phyloP scores from a whole-genome alignment of 768 basidiomycete genomes.

The Amanita fuliginea region DNA sequence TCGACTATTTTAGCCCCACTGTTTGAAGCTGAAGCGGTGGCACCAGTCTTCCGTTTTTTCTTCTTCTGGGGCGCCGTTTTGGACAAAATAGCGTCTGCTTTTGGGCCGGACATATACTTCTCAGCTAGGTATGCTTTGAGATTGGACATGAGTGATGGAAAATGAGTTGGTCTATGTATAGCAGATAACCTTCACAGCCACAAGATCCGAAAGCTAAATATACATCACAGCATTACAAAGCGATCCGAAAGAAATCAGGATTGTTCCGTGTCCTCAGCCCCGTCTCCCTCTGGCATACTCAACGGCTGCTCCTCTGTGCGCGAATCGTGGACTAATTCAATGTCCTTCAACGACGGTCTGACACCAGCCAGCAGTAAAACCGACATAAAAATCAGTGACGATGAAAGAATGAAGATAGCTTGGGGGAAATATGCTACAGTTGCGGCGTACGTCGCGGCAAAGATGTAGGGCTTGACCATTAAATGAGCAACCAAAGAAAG shows the following conservation, averaged over 20 bases:
- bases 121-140: constrained; percentile 81
- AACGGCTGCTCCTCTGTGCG: background rate
- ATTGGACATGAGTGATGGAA: constrained; percentile 23
- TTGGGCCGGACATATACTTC: constrained; percentile 94
- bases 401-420: constrained; percentile 56
- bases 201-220: background rate
- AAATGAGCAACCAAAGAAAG: background rate
- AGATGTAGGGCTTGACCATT: constrained; percentile 46
- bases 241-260: background rate
- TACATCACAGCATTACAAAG: background rate
- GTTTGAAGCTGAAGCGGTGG: constrained; percentile 13
- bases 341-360: constrained; percentile 16
- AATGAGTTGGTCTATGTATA: background rate
- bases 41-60: constrained; percentile 59
- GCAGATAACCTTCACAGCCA: background rate
- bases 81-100: constrained; percentile 89
- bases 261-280: background rate
- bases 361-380: constrained; percentile 34
- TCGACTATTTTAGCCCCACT: constrained; percentile 35
- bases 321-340: constrained; percentile 7
- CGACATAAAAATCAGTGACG: constrained; percentile 38
- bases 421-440: constrained; percentile 58
- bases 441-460: constrained; percentile 52
- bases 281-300: background rate
- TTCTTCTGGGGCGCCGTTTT: constrained; percentile 52